Conservation (phyloP, 176 grass and related monocot species). For the Bolboschoenus planiculmis region DNA sequence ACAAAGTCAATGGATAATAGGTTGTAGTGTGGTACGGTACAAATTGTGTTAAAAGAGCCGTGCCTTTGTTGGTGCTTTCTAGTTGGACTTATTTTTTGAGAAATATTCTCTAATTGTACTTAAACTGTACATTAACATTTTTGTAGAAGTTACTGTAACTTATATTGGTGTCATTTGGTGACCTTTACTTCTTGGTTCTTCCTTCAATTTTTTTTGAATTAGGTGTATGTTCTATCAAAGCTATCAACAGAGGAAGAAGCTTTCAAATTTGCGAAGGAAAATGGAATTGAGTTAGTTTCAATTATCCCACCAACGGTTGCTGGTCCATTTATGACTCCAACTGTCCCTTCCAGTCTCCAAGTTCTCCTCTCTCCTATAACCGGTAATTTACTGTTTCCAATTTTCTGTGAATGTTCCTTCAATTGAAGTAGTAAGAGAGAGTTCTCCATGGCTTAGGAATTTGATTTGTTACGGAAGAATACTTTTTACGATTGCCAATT, state of each 20-base stretch:
- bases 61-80: neutral
- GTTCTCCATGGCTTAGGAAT: too few species aligned
- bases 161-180: neutral
- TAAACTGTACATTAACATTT: neutral
- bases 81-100: neutral
- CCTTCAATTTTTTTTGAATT: neutral
- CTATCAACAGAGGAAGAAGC: slow-evolving; percentile 60
- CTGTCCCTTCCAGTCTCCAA: slow-evolving; percentile 65
- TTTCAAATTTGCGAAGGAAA: slow-evolving; percentile 54
- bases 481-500: neutral
- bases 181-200: neutral
- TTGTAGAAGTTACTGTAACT: neutral
- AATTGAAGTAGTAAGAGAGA: neutral
- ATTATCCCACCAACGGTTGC: slow-evolving; percentile 59
- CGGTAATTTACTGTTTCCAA: slow-evolving; percentile 11
- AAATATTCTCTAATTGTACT: neutral
- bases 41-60: neutral
- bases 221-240: slow-evolving; percentile 84
- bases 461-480: neutral
- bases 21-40: neutral
- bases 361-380: slow-evolving; percentile 70
- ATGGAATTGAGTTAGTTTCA: slow-evolving; percentile 56
- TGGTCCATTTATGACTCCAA: slow-evolving; percentile 63
- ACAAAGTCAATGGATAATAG: neutral
- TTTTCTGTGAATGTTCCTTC: neutral